These are phyloP conservation scores for Trichocladium uniseriatum DNA, from an alignment of 495 filamentous ascomycete genomes.

Conservation along the genomic window DNA sequence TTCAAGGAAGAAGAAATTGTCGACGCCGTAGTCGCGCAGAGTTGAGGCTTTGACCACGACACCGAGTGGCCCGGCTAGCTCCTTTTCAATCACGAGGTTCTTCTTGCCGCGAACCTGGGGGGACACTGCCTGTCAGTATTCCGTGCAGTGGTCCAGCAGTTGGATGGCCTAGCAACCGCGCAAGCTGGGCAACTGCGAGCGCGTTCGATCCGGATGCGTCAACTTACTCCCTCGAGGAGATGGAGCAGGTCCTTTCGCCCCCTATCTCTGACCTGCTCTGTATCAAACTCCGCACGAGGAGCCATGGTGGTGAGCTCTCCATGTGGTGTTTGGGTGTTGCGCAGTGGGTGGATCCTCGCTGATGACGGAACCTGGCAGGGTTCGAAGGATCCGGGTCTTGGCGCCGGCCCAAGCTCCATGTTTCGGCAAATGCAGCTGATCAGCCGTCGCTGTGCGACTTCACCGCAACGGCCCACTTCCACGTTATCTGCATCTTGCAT, in stretches of 20 bases:
- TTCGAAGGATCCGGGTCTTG: neutral
- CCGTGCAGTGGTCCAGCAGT: slow-evolving; percentile 12
- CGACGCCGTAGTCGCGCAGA: slow-evolving; percentile 80
- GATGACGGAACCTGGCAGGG: neutral
- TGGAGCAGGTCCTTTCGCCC: slow-evolving; percentile 76
- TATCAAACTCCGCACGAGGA: slow-evolving; percentile 67
- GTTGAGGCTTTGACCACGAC: slow-evolving; percentile 88
- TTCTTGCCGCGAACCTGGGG: slow-evolving; percentile 92
- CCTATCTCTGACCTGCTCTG: slow-evolving; percentile 71
- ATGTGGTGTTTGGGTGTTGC: slow-evolving; percentile 26
- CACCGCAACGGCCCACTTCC: neutral
- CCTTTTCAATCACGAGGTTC: slow-evolving; percentile 87
- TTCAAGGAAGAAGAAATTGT: slow-evolving; percentile 90
- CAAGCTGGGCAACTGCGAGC: neutral
- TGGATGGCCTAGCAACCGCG: slow-evolving; percentile 12
- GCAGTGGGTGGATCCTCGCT: slow-evolving; percentile 1
- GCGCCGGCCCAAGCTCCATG: slow-evolving; percentile 10
- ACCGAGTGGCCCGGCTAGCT: slow-evolving; percentile 79
- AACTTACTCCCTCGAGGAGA: slow-evolving; percentile 86
- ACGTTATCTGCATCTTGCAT: neutral
- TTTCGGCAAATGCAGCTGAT: neutral
- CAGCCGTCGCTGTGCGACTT: neutral
- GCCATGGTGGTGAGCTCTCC: slow-evolving; percentile 46
- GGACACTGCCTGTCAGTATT: slow-evolving; percentile 23
- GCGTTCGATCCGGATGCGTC: slow-evolving; percentile 20